Conservation (phyloP, 2,329 filamentous ascomycete genomes). For the Helicocarpus griseus region DNA sequence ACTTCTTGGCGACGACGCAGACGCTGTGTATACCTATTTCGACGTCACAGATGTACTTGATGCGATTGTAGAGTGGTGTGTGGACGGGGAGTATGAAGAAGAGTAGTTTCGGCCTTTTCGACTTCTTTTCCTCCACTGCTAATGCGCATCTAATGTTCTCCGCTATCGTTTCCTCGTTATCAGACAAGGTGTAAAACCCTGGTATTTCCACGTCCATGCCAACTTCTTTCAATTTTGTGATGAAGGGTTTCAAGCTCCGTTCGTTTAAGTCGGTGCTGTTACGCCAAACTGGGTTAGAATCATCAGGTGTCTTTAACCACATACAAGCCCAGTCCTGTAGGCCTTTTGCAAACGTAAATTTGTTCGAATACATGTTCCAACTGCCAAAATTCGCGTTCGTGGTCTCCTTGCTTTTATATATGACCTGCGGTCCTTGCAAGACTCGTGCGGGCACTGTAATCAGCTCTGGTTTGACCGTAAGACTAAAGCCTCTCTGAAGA, state of each 20-base stretch:
- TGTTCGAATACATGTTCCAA: conserved; percentile 59
- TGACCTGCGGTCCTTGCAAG: conserved; percentile 49
- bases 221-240: not conserved
- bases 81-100: conserved; percentile 50
- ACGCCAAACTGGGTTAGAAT: not conserved
- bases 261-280: not conserved
- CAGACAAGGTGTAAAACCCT: not conserved
- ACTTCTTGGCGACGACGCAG: conserved; percentile 49
- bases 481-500: conserved; percentile 15
- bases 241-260: not conserved
- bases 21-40: conserved; percentile 58
- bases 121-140: no score
- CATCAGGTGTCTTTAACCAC: not conserved
- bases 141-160: not conserved
- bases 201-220: not conserved
- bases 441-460: conserved; percentile 66
- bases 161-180: not conserved
- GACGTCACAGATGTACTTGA: conserved; percentile 63
- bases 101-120: conserved; percentile 35
- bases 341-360: conserved; percentile 44
- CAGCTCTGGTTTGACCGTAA: conserved; percentile 46
- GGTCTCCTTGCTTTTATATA: conserved; percentile 40
- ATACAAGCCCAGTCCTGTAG: conserved; percentile 18
- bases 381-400: conserved; percentile 41
- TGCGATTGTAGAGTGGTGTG: conserved; percentile 48